phyloP scores from a whole-genome alignment of 2,329 filamentous ascomycete genomes.

The Pochonia chlamydosporia region DNA sequence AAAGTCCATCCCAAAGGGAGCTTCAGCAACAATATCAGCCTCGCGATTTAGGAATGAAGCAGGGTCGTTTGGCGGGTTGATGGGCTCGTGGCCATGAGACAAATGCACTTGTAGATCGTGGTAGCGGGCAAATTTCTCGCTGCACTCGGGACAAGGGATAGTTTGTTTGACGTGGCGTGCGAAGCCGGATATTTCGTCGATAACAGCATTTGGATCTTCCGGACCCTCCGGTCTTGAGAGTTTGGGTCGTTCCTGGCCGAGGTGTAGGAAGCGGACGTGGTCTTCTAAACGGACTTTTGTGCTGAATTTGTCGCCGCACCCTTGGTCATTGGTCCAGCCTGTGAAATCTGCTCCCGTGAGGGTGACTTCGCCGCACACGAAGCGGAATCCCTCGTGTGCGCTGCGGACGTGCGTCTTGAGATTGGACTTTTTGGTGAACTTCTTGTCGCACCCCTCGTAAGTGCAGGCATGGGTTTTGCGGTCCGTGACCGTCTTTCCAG shows the following conservation, averaged over 20 bases:
- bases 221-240: constrained; percentile 15
- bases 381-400: constrained; percentile 70
- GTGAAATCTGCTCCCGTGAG: constrained; percentile 51
- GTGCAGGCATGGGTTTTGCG: constrained; percentile 63
- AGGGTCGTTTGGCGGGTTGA: constrained; percentile 12
- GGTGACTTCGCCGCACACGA: constrained; percentile 69
- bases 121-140: constrained; percentile 41
- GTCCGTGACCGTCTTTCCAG: constrained; percentile 53
- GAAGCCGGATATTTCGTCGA: constrained; percentile 39
- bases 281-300: constrained; percentile 77
- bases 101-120: constrained; percentile 45
- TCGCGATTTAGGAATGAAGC: constrained; percentile 17
- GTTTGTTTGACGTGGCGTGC: constrained; percentile 34
- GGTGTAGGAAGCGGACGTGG: constrained; percentile 76
- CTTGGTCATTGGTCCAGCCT: constrained; percentile 59
- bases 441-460: constrained; percentile 62
- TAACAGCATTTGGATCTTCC: constrained; percentile 20
- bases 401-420: constrained; percentile 72
- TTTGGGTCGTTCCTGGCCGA: constrained; percentile 46
- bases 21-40: constrained; percentile 13
- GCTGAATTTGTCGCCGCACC: constrained; percentile 70
- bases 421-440: constrained; percentile 80
- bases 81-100: constrained; percentile 20
- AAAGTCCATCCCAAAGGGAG: constrained; percentile 15
- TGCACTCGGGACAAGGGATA: constrained; percentile 40